These are phyloP conservation scores for Rheum nobile DNA, from an alignment of 148 eudicot genomes.

Conservation along the genomic window DNA sequence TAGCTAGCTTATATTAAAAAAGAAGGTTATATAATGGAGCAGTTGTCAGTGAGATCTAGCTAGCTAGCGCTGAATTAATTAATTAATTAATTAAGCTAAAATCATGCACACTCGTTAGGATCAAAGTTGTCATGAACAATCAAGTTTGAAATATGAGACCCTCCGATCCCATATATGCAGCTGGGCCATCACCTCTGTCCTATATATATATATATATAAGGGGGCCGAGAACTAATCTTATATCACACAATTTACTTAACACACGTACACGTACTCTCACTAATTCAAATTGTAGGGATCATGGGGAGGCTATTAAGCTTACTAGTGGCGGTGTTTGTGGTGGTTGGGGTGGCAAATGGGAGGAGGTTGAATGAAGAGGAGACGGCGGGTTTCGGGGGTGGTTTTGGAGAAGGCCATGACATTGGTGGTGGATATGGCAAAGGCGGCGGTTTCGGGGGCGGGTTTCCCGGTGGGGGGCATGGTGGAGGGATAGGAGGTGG, in stretches of 20 bases:
- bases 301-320: neutral
- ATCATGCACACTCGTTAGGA: no score
- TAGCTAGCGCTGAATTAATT: neutral
- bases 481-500: slow-evolving; percentile 2
- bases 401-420: neutral
- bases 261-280: neutral
- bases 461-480: neutral
- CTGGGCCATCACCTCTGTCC: neutral
- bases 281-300: neutral
- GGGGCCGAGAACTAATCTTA: neutral
- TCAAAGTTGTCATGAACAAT: neutral
- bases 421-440: neutral
- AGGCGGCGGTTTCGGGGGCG: neutral
- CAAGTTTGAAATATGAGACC: slow-evolving; percentile 6
- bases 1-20: neutral
- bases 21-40: neutral
- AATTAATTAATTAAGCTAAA: neutral
- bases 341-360: slow-evolving; percentile 2
- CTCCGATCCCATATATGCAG: neutral
- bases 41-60: slow-evolving; percentile 6
- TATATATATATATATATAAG: no score
- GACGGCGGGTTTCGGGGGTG: neutral
- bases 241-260: neutral
- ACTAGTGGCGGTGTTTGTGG: neutral
- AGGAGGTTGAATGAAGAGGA: slow-evolving; percentile 4